These are phyloP conservation scores for Aureobasidium sp. DNA, from an alignment of 2,329 filamentous ascomycete genomes.

Conservation along the genomic window DNA sequence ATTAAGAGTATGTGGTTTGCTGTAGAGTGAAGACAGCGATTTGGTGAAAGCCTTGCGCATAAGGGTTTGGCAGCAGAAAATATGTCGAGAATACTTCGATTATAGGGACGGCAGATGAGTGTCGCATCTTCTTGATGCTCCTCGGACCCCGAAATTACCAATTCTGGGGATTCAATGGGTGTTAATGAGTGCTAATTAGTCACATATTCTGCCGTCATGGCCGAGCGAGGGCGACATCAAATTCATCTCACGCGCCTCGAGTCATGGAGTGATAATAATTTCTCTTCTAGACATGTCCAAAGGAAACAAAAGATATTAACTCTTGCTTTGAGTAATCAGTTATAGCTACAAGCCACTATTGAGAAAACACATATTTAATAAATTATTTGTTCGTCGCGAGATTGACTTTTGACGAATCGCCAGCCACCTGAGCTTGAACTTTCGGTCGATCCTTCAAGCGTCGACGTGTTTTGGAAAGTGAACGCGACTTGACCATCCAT, in stretches of 20 bases:
- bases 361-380: too few species aligned
- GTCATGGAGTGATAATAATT: too few species aligned
- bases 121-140: not conserved
- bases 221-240: too few species aligned
- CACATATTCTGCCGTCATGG: too few species aligned
- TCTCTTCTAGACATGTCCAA: too few species aligned
- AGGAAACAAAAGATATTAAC: too few species aligned
- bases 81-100: not conserved
- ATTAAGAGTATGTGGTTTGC: not conserved
- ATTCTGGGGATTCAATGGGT: not conserved
- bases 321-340: too few species aligned
- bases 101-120: not conserved
- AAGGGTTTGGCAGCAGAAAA: not conserved
- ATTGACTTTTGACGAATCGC: not conserved
- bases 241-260: not conserved
- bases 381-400: not conserved
- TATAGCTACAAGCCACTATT: too few species aligned
- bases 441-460: not conserved
- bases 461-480: not conserved
- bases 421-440: not conserved
- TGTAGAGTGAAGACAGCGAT: not conserved
- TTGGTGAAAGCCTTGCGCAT: constrained; percentile 6
- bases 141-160: not conserved
- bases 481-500: not conserved
- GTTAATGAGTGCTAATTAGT: not conserved